These are phyloP conservation scores for Malania oleifera DNA, from an alignment of 164 flowering plant genomes.

Conservation along the genomic window DNA sequence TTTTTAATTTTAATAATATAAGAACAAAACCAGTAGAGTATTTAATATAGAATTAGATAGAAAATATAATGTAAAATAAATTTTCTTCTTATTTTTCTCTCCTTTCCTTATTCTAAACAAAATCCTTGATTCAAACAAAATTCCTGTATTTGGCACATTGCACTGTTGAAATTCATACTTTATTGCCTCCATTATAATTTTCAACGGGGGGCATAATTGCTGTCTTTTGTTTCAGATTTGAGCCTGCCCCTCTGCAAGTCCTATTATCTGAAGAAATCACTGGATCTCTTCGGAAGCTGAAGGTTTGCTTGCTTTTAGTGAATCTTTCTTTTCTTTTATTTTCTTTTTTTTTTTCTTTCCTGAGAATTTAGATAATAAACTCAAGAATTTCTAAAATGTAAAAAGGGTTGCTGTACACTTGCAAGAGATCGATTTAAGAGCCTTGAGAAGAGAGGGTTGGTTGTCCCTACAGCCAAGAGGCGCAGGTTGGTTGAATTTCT, in stretches of 20 bases:
- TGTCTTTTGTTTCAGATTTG: conserved; percentile 48
- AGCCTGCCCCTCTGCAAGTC: conserved; percentile 87
- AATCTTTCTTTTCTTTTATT: not conserved
- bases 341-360: not conserved
- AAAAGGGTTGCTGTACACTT: conserved; percentile 90
- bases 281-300: conserved; percentile 85
- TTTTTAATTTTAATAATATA: no score
- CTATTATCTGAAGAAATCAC: conserved; percentile 83
- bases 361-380: not conserved
- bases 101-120: no score
- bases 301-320: conserved; percentile 37
- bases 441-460: conserved; percentile 81
- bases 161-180: no score
- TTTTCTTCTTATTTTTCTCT: no score
- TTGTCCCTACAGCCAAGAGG: conserved; percentile 55
- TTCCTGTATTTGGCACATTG: no score
- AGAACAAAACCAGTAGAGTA: no score
- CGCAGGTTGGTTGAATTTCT: conserved; percentile 33
- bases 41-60: no score
- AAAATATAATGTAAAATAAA: no score
- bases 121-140: no score
- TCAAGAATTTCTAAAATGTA: not conserved
- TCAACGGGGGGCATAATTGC: not conserved
- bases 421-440: conserved; percentile 88
- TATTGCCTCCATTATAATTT: no score